A percentile compares a stretch with the other conserved stretches of the same genome.
phyloP scores from a whole-genome alignment of 148 eudicot species.

The Nepenthes mirabilis region DNA sequence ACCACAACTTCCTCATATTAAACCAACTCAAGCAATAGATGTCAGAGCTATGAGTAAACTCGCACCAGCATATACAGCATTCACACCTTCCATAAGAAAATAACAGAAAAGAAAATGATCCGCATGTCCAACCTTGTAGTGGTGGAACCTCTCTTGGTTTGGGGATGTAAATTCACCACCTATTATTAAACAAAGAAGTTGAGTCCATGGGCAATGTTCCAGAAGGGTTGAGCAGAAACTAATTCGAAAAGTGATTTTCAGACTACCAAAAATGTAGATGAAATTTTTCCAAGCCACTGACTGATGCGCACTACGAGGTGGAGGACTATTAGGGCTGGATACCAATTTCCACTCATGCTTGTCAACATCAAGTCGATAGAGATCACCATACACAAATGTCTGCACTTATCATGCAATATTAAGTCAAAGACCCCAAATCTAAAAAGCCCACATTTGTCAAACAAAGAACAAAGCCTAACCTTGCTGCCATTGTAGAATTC shows the following conservation, averaged over 20 bases:
- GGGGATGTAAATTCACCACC: slow-evolving; percentile 99
- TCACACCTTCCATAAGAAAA: background rate
- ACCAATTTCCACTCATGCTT: slow-evolving; percentile 91
- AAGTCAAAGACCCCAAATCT: slow-evolving; percentile 1
- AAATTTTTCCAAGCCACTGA: slow-evolving; percentile 96
- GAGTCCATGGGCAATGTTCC: background rate
- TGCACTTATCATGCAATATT: slow-evolving; percentile 22
- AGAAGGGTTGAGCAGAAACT: background rate
- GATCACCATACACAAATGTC: slow-evolving; percentile 97
- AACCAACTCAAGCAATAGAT: background rate
- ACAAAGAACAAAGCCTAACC: slow-evolving; percentile 24
- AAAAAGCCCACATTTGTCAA: background rate
- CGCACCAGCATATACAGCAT: background rate
- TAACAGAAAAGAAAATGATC: background rate
- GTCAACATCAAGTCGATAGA: slow-evolving; percentile 81
- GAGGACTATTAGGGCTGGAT: slow-evolving; percentile 98
- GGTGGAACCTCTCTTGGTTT: slow-evolving; percentile 97
- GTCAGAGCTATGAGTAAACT: background rate
- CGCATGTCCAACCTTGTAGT: slow-evolving; percentile 54
- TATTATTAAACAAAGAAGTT: slow-evolving; percentile 7
- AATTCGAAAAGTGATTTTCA: background rate
- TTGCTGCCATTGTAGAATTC: slow-evolving; percentile 97
- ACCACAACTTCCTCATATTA: background rate
- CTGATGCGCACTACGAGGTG: slow-evolving; percentile 98
- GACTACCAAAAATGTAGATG: slow-evolving; percentile 68